Evolutionary conservation across 2,329 filamentous ascomycete genomes (phyloP).

Genomic region (Westerdykella sp.): DNA sequence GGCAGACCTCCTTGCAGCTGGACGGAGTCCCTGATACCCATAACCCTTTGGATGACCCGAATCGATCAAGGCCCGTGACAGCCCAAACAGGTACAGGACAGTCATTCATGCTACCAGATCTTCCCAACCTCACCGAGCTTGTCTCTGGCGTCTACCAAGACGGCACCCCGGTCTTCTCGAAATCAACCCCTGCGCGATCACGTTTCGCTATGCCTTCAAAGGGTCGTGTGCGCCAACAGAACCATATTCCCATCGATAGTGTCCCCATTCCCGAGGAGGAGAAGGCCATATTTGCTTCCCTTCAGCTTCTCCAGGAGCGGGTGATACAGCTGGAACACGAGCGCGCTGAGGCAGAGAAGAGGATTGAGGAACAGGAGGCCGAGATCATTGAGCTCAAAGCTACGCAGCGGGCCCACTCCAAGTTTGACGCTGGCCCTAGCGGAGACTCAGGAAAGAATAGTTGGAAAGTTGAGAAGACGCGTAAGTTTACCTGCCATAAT

Average conservation of each 20-base stretch:
- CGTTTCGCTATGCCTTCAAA: constrained; percentile 48
- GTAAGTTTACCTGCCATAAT: constrained; percentile 40
- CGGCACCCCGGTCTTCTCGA: constrained; percentile 52
- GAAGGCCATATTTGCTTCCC: constrained; percentile 56
- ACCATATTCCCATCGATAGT: constrained; percentile 46
- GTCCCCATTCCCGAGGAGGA: constrained; percentile 56
- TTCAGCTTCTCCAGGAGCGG: constrained; percentile 54
- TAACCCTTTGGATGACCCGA: constrained; percentile 14
- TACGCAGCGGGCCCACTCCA: constrained; percentile 35
- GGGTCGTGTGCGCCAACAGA: constrained; percentile 23
- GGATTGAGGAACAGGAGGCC: constrained; percentile 47
- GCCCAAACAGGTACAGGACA: constrained; percentile 48
- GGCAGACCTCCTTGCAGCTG: constrained; percentile 38
- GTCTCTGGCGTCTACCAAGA: constrained; percentile 54
- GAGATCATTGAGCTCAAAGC: constrained; percentile 48
- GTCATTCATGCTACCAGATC: constrained; percentile 56
- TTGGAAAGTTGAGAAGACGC: constrained; percentile 48
- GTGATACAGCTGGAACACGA: constrained; percentile 52
- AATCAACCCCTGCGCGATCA: constrained; percentile 46
- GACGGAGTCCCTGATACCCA: constrained; percentile 22
- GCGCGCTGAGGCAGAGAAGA: constrained; percentile 47
- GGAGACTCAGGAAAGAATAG: constrained; percentile 38
- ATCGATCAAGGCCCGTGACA: constrained; percentile 35
- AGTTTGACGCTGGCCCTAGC: constrained; percentile 13
- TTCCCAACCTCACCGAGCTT: constrained; percentile 56